Evolutionary conservation across 257 asterid species (phyloP).

Genomic region (Penstemon newberryi): DNA sequence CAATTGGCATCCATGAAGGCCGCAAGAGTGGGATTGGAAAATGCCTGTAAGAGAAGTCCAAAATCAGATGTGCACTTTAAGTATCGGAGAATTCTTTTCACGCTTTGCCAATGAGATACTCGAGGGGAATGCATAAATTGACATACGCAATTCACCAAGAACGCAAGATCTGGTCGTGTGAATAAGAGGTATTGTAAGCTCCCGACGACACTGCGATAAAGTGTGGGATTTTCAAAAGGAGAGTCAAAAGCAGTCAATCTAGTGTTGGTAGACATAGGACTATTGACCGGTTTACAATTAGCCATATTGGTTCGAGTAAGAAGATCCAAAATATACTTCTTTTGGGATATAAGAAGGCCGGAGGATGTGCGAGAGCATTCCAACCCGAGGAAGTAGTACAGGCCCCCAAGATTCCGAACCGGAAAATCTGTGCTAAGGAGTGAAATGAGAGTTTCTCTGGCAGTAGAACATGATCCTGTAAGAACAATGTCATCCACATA

Average conservation of each 20-base stretch:
- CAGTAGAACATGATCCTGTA: neutral
- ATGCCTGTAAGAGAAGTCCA: no score
- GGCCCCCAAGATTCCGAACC: neutral
- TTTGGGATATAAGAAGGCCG: neutral
- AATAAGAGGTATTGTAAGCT: neutral
- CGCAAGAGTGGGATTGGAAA: no score
- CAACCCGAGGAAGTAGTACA: neutral
- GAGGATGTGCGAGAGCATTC: neutral
- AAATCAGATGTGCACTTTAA: neutral
- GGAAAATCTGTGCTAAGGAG: neutral
- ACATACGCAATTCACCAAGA: neutral
- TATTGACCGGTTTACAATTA: neutral
- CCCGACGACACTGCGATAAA: neutral
- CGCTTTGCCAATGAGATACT: neutral
- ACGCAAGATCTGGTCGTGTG: neutral
- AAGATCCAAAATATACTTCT: neutral
- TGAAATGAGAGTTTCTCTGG: neutral
- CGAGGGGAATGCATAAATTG: neutral
- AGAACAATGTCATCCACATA: slow-evolving; percentile 7
- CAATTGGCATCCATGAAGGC: no score
- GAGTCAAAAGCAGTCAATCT: neutral
- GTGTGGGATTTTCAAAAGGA: neutral
- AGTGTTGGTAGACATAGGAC: neutral
- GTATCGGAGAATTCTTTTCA: neutral
- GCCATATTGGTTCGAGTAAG: neutral